phyloP scores from a whole-genome alignment of 208 protist species.

The Leishmania tarentolae region DNA sequence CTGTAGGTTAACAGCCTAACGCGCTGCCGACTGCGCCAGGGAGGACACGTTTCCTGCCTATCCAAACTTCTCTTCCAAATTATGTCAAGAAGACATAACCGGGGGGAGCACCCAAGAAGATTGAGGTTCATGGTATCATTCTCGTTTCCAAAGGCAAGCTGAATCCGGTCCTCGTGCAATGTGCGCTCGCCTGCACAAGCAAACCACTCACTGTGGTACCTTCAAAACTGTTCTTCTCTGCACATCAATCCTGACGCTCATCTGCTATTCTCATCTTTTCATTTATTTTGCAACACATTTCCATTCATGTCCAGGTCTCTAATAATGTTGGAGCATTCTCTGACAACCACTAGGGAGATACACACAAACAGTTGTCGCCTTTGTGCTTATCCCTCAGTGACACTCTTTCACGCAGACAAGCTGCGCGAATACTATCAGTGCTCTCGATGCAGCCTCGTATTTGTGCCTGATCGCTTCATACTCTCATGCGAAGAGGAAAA shows the following conservation, averaged over 20 bases:
- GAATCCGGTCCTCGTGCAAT: too few species aligned
- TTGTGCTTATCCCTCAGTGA: slow-evolving; percentile 9
- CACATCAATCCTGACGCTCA: neutral
- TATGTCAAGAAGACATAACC: neutral
- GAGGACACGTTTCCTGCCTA: slow-evolving; percentile 36
- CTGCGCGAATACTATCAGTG: slow-evolving; percentile 40
- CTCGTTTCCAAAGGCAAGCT: neutral
- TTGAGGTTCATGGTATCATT: neutral
- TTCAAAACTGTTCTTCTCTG: neutral
- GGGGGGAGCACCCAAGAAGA: neutral
- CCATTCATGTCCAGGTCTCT: neutral
- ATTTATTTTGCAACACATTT: neutral
- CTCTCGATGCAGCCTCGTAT: slow-evolving; percentile 36
- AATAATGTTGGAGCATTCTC: neutral
- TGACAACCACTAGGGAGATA: neutral
- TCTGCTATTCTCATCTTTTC: neutral
- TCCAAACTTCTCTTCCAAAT: rapidly evolving
- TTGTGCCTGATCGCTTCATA: slow-evolving; percentile 38
- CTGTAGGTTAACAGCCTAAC: slow-evolving; percentile 97
- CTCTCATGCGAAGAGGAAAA: slow-evolving; percentile 39
- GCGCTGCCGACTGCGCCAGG: slow-evolving; percentile 95
- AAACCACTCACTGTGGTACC: too few species aligned
- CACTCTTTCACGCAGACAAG: slow-evolving; percentile 39
- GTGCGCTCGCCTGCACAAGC: too few species aligned
- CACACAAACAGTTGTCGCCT: slow-evolving; percentile 26